These are phyloP conservation scores for Penicillium mononematosum DNA, from an alignment of 495 filamentous ascomycete genomes.

Conservation along the genomic window DNA sequence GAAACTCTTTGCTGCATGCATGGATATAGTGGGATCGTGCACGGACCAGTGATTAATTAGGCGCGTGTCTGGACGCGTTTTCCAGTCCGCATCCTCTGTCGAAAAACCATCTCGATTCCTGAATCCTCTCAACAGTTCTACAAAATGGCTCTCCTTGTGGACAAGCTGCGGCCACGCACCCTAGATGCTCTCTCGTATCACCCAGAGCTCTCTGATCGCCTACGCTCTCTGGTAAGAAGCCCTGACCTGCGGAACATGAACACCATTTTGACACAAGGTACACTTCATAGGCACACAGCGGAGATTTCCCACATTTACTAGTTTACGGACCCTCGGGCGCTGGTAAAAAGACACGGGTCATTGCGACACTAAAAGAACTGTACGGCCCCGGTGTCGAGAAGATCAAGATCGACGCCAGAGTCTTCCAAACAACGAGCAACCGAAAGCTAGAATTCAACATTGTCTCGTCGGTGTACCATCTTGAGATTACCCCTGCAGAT, in stretches of 20 bases:
- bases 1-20: neutral
- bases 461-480: conserved; percentile 90
- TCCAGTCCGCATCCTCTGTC: conserved; percentile 21
- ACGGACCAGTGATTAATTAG: conserved; percentile 45
- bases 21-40: conserved; percentile 18
- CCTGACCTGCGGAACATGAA: neutral
- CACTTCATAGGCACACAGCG: conserved; percentile 74
- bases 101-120: conserved; percentile 7
- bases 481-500: conserved; percentile 96
- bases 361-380: conserved; percentile 87
- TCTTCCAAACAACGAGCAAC: conserved; percentile 93
- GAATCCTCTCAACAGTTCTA: conserved; percentile 2
- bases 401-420: conserved; percentile 93
- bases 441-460: conserved; percentile 99
- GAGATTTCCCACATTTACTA: conserved; percentile 95
- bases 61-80: conserved; percentile 44
- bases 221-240: conserved; percentile 75
- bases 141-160: conserved; percentile 78
- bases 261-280: conserved; percentile 3
- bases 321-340: conserved; percentile 95
- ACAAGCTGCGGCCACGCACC: conserved; percentile 88
- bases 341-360: conserved; percentile 95
- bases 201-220: conserved; percentile 78
- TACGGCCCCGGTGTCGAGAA: conserved; percentile 92
- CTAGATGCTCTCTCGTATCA: conserved; percentile 89